Evolutionary conservation across 2,329 filamentous ascomycete species (phyloP).

Genomic region (Fusarium circinatum): DNA sequence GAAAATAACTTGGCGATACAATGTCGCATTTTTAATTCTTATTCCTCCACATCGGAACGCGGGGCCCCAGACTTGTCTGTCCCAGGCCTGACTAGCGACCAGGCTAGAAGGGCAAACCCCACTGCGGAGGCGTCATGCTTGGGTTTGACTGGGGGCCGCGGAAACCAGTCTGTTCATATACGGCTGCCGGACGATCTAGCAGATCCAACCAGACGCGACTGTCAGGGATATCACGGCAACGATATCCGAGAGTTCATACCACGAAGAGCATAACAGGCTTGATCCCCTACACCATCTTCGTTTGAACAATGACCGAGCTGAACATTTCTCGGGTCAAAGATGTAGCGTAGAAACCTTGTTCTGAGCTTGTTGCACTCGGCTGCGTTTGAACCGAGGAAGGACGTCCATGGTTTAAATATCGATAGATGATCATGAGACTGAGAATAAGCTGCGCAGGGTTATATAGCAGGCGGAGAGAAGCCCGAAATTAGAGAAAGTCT

Average conservation of each 20-base stretch:
- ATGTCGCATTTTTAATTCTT: neutral
- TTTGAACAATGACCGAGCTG: neutral
- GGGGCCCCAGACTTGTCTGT: neutral
- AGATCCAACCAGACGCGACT: neutral
- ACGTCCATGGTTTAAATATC: accelerated
- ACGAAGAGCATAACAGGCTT: neutral
- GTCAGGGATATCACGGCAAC: neutral
- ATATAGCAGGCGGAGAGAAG: neutral
- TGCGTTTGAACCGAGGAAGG: neutral
- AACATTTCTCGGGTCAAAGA: neutral
- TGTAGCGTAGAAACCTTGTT: neutral
- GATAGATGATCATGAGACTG: neutral
- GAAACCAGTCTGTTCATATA: neutral
- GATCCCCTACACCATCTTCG: neutral
- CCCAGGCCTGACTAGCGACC: neutral
- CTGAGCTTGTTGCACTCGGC: neutral
- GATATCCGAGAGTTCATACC: neutral
- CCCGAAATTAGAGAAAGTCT: neutral
- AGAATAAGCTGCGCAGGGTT: neutral
- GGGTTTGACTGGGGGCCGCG: neutral
- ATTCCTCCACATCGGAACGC: neutral
- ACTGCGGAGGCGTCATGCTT: neutral
- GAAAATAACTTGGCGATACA: neutral
- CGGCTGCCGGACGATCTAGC: accelerated
- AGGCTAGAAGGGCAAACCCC: neutral